Evolutionary conservation across 1,139 yeast genomes (phyloP).

Genomic region (Candida glucosophila): DNA sequence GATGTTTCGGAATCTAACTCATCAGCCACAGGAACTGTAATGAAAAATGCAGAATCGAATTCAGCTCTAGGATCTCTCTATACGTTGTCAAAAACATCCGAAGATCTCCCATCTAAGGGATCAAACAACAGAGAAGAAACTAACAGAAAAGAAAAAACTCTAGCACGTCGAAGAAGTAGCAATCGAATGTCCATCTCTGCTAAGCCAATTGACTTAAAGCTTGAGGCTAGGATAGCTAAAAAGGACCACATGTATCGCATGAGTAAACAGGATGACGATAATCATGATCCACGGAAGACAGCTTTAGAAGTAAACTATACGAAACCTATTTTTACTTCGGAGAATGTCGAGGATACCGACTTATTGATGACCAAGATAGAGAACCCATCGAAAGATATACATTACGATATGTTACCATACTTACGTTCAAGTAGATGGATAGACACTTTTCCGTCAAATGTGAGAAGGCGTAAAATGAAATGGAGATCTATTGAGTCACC

Average conservation of each 20-base stretch:
- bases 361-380: conserved; percentile 57
- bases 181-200: too few relatives aligned
- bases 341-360: conserved; percentile 7
- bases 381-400: conserved; percentile 59
- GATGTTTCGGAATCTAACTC: conserved; percentile 26
- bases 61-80: conserved; percentile 36
- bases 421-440: conserved; percentile 64
- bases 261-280: too few relatives aligned
- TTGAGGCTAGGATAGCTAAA: too few relatives aligned
- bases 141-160: not conserved
- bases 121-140: conserved; percentile 1
- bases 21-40: conserved; percentile 31
- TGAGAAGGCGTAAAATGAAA: conserved; percentile 60
- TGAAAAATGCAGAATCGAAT: conserved; percentile 17
- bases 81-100: conserved; percentile 28
- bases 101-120: conserved; percentile 10
- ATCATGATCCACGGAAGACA: conserved; percentile 1
- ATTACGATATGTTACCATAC: conserved; percentile 30
- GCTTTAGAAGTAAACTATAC: conserved; percentile 2
- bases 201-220: too few relatives aligned
- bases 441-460: conserved; percentile 70
- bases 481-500: conserved; percentile 94
- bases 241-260: too few relatives aligned
- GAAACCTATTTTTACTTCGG: not conserved
- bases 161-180: too few relatives aligned